Percentiles rank a stretch among this genome's conserved stretches.
Conservation (phyloP, 2,329 filamentous ascomycete species). For the Aspergillus intermedius region DNA sequence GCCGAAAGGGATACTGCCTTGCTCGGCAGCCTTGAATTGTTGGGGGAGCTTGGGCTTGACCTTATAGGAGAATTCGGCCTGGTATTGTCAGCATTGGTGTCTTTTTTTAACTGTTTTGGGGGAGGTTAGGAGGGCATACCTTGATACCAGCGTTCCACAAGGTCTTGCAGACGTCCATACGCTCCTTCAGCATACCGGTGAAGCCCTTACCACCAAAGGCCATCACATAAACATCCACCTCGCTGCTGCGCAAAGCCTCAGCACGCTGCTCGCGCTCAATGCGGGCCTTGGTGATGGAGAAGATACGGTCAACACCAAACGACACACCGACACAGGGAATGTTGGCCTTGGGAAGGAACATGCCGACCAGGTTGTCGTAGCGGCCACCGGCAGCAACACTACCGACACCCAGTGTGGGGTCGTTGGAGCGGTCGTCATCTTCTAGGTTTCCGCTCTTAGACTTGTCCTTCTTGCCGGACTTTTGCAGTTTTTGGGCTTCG, state of each 20-base stretch:
- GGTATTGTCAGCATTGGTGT: slow-evolving; percentile 14
- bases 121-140: slow-evolving; percentile 34
- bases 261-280: slow-evolving; percentile 55
- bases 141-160: slow-evolving; percentile 88
- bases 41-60: slow-evolving; percentile 79
- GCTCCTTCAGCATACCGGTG: slow-evolving; percentile 71
- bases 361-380: slow-evolving; percentile 88
- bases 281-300: slow-evolving; percentile 78
- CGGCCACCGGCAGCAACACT: slow-evolving; percentile 84
- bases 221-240: slow-evolving; percentile 92
- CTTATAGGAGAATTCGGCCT: slow-evolving; percentile 84
- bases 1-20: slow-evolving; percentile 71
- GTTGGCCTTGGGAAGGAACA: slow-evolving; percentile 79
- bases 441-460: slow-evolving; percentile 46
- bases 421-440: slow-evolving; percentile 66
- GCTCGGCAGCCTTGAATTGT: slow-evolving; percentile 88
- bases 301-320: slow-evolving; percentile 93
- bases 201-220: slow-evolving; percentile 85
- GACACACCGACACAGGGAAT: slow-evolving; percentile 90
- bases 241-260: slow-evolving; percentile 57
- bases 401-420: slow-evolving; percentile 76
- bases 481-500: slow-evolving; percentile 28
- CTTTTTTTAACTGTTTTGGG: neutral
- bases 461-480: slow-evolving; percentile 40
- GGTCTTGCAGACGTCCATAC: slow-evolving; percentile 68